Evolutionary conservation across 2,329 filamentous ascomycete genomes (phyloP).

Genomic region (Didymella pomorum): DNA sequence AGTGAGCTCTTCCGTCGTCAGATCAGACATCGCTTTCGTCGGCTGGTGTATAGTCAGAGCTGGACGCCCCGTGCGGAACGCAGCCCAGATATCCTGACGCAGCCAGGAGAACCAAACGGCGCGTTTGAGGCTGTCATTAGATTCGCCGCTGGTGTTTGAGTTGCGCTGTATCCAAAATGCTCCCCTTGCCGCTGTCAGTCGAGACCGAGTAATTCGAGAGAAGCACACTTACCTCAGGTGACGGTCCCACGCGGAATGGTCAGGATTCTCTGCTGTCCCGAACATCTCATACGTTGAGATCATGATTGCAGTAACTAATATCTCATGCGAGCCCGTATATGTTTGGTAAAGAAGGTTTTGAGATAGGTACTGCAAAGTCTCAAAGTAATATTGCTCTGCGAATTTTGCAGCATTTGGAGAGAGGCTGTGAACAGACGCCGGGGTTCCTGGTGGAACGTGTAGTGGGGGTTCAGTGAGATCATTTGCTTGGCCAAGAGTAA

Average conservation of each 20-base stretch:
- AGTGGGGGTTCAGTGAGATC: constrained; percentile 32
- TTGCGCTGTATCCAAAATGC: constrained; percentile 71
- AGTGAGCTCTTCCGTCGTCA: constrained; percentile 63
- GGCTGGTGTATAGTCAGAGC: constrained; percentile 67
- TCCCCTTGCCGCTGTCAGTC: constrained; percentile 45
- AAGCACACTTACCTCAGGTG: constrained; percentile 58
- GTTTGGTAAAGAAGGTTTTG: constrained; percentile 65
- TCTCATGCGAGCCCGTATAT: constrained; percentile 65
- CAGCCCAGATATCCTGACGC: constrained; percentile 70
- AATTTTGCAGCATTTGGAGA: constrained; percentile 45
- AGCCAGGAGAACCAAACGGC: constrained; percentile 73
- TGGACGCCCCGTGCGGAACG: constrained; percentile 65
- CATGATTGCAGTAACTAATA: constrained; percentile 66
- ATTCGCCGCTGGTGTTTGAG: constrained; percentile 66
- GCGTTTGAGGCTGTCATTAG: constrained; percentile 60
- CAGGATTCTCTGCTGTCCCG: constrained; percentile 57
- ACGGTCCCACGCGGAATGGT: constrained; percentile 64
- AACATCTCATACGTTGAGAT: constrained; percentile 73
- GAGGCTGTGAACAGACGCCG: constrained; percentile 23
- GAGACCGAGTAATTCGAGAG: neutral
- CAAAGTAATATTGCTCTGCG: constrained; percentile 64
- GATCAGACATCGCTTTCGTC: constrained; percentile 55
- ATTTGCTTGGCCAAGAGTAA: constrained; percentile 52
- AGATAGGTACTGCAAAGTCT: constrained; percentile 68
- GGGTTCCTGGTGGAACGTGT: constrained; percentile 35